Evolutionary conservation across 805 yeast species (phyloP), one percentile per base, ranked within the genome.

Genomic region (Lipomyces oligophaga): DNA sequence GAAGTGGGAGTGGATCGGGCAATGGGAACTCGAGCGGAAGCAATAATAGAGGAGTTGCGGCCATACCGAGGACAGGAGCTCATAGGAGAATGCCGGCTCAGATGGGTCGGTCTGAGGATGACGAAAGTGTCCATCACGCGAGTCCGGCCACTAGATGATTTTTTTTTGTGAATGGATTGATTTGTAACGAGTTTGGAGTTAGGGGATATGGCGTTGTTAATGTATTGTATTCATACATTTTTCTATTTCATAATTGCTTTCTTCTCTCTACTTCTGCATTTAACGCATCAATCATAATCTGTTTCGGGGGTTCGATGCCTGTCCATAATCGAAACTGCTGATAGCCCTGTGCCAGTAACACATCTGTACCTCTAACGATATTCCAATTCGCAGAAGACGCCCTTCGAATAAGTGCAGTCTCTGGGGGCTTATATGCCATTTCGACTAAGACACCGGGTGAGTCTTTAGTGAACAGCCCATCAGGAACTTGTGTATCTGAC

Each of bases 271-370:
- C 55, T 25, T 50, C 55, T 28, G 39, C 39, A 10, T 28, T 30
- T 13, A 51, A 28, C 20, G 49, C 52, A 16, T 32, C 37, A 5
- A 7, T 41, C 58, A 53, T 49, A 24, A 38, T 45, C 32, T 40
- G 37, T 27, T 30, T 35, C 5, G 68, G 64, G 2, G 73, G 69
- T 2, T 45, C 50, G 20, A 62, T 34, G 0, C 70, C 69, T 5
- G 70, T 85, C 82, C 94, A 90, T 46, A 78, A 67, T 53, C 74
- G 69, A 63, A 89, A 88, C 68, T 93, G 98, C 55, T 77, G 85
- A 40, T 85, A 81, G 38, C 97, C 99, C 68, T 93, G 98, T 67
- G 85, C 81, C 15, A 89, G 88, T 54, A 93, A 75, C 93, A 94
- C 85, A 60, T 88, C 86, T 28, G 83, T 79, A 10, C 99, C 99